Conservation (phyloP, 805 yeast genomes). For the Maudiozyma saulgeensis region DNA sequence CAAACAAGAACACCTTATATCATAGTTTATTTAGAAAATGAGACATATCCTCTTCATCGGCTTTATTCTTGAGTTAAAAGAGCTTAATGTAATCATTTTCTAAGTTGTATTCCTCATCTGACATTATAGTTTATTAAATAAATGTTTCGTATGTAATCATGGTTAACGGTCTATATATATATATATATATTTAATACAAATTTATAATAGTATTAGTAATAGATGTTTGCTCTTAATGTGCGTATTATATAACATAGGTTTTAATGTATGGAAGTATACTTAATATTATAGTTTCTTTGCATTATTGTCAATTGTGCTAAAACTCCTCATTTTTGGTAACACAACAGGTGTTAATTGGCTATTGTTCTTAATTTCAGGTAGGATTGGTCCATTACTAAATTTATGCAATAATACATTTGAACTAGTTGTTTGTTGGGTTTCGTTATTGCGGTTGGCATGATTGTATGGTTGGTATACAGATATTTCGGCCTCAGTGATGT, state of each 20-base stretch:
- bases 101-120: background rate
- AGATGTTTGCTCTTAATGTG: background rate
- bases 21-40: too few species aligned
- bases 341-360: background rate
- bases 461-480: conserved; percentile 5
- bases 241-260: background rate
- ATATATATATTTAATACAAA: background rate
- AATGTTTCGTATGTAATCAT: too few species aligned
- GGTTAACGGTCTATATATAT: background rate
- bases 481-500: conserved; percentile 11
- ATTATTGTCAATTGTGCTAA: conserved; percentile 19
- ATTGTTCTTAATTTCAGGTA: conserved; percentile 4
- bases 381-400: conserved; percentile 4
- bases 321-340: conserved; percentile 23
- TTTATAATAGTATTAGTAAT: background rate
- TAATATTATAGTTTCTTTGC: background rate
- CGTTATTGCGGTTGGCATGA: background rate
- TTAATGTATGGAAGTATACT: background rate
- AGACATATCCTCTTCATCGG: too few species aligned
- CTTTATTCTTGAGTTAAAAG: too few species aligned
- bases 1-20: background rate
- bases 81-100: too few species aligned
- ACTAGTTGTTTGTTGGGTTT: background rate
- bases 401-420: conserved; percentile 4
- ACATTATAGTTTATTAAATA: background rate